phyloP scores from a whole-genome alignment of 352 stramenopile species.

The Elongisporangium undulatum region DNA sequence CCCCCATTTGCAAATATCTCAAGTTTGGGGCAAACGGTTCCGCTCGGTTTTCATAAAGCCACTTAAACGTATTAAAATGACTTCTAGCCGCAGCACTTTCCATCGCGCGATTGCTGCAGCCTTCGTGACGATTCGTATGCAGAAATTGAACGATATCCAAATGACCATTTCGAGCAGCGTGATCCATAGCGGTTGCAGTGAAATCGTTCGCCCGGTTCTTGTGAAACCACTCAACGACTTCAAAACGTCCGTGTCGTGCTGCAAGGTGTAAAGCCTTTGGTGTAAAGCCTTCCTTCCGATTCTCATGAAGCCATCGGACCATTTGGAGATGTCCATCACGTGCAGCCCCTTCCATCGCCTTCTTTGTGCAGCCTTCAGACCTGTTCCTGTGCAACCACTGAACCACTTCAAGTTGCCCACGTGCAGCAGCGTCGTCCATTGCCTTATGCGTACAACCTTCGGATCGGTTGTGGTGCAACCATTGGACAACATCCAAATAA shows the following conservation, averaged over 20 bases:
- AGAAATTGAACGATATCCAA: slow-evolving; percentile 22
- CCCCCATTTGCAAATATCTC: neutral
- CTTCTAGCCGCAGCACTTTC: slow-evolving; percentile 23
- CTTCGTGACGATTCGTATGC: slow-evolving; percentile 19
- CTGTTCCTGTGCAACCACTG: slow-evolving; percentile 25
- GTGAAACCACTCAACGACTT: slow-evolving; percentile 27
- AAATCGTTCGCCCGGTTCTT: slow-evolving; percentile 3
- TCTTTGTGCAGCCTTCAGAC: slow-evolving; percentile 13
- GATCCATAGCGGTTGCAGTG: slow-evolving; percentile 17
- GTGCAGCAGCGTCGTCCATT: slow-evolving; percentile 23
- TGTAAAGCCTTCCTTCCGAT: slow-evolving; percentile 25
- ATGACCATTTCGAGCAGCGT: slow-evolving; percentile 17
- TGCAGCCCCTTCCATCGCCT: slow-evolving; percentile 23
- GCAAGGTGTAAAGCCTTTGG: slow-evolving; percentile 28
- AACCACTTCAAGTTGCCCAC: slow-evolving; percentile 22
- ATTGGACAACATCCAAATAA: slow-evolving; percentile 33
- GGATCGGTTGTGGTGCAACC: slow-evolving; percentile 18
- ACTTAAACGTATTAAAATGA: slow-evolving; percentile 30
- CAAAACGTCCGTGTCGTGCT: slow-evolving; percentile 23
- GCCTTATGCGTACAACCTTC: slow-evolving; percentile 24
- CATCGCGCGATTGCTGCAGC: slow-evolving; percentile 31
- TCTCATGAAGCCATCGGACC: slow-evolving; percentile 28
- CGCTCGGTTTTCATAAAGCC: slow-evolving; percentile 19
- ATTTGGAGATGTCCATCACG: slow-evolving; percentile 23
- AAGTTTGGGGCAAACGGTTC: slow-evolving; percentile 4